A percentile compares a stretch with the other conserved stretches of the same genome.
These are phyloP conservation scores for Diddensiella transvaalensis DNA, from an alignment of 805 yeast genomes.

Conservation along the genomic window DNA sequence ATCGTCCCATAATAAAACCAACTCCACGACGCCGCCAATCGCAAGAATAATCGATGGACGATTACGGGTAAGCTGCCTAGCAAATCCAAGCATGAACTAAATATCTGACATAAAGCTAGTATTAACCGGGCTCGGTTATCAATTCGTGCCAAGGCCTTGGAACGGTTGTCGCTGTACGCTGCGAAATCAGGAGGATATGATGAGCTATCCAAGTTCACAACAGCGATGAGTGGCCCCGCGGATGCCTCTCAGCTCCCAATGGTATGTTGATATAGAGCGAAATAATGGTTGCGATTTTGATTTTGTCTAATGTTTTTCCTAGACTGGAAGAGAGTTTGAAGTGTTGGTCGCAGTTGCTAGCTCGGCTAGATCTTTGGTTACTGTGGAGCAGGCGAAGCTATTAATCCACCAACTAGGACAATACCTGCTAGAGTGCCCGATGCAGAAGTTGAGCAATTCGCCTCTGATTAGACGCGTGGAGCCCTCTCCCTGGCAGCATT, in stretches of 20 bases:
- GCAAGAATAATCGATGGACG: slow-evolving; percentile 20
- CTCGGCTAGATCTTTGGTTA: slow-evolving; percentile 38
- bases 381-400: slow-evolving; percentile 39
- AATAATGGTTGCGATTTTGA: slow-evolving; percentile 10
- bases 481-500: slow-evolving; percentile 43
- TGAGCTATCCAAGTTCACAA: slow-evolving; percentile 21
- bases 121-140: slow-evolving; percentile 33
- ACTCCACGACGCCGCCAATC: too few species aligned
- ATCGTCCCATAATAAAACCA: too few species aligned
- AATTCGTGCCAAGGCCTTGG: slow-evolving; percentile 38
- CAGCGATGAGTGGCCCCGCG: slow-evolving; percentile 28
- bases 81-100: neutral
- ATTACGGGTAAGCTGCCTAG: slow-evolving; percentile 19
- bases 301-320: too few species aligned
- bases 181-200: slow-evolving; percentile 26
- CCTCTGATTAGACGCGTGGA: slow-evolving; percentile 26
- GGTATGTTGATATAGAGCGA: too few species aligned
- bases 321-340: slow-evolving; percentile 42
- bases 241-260: slow-evolving; percentile 24
- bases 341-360: slow-evolving; percentile 54
- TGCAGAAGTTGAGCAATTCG: slow-evolving; percentile 39
- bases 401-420: slow-evolving; percentile 44
- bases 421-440: slow-evolving; percentile 46
- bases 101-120: slow-evolving; percentile 26
- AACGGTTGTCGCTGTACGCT: slow-evolving; percentile 36